Evolutionary conservation across 2,329 filamentous ascomycete species (phyloP), one percentile per base, ranked within the genome.

Genomic region (Dothistroma septosporum): DNA sequence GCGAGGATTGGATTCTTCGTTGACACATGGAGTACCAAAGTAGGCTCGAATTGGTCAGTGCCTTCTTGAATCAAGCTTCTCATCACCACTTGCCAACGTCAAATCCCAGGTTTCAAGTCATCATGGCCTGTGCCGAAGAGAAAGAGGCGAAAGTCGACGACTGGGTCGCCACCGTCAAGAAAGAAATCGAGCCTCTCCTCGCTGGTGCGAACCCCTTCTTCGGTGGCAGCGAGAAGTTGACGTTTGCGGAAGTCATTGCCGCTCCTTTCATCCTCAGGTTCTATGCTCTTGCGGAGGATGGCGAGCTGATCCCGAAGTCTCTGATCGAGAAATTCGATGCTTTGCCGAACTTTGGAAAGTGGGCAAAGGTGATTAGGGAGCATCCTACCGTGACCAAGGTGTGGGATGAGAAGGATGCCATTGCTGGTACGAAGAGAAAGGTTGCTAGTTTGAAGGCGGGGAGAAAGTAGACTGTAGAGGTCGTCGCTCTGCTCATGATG

Each of bases 111-210:
- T 50, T 50, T 46, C 80, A 80, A 61, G 72, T 79, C 12, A 62
- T 84, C n/a, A 73, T 78, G 5, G 77, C 82, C 0, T 44, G 46
- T 8, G 74, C 80, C 1, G 80, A 76, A 6, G 85, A 86, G 52
- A 78, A 79, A 5, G 78, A 82, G 1, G 76, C 76, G 2, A 70
- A 82, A 2, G 77, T 74, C 0, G 75, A 81, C 22, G 81, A 81
- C 9, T 76, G 85, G n/a, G 76, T 88, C 2, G 79, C 78, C 1
- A 78, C 78, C 1, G 75, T 90, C 1, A 78, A 80, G 57, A 90
- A 88, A 76, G 89, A 93, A 69, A 77, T 94, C 58, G 90, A 92
- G 75, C 89, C 89, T 0, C 75, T 91, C 41, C 77, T 95, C 28
- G 70, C 73, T 11, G 74, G 78, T 55, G 77, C 77, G 7, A 62